Percentiles rank a stretch among this genome's conserved stretches.
Evolutionary conservation across 441 rosid species (phyloP).

Genomic region (Jatropha podagrica): DNA sequence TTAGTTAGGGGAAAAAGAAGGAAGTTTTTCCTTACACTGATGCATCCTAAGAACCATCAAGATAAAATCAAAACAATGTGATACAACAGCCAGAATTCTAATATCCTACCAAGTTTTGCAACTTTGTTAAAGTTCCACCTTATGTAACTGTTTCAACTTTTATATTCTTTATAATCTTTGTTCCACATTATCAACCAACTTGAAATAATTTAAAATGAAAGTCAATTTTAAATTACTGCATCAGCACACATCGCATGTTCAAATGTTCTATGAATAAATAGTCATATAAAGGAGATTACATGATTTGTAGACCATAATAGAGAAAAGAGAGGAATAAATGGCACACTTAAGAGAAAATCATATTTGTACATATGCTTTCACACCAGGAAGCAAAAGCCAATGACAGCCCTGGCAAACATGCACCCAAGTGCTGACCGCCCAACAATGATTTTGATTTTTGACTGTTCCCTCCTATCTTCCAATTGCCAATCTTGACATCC

Average conservation of each 20-base stretch:
- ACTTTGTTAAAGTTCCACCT: background rate
- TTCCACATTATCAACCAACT: background rate
- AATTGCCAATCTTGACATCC: background rate
- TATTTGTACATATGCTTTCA: no score
- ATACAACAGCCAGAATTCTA: background rate
- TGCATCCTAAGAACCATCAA: background rate
- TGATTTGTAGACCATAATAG: background rate
- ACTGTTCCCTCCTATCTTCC: background rate
- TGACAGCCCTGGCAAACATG: slow-evolving; percentile 2
- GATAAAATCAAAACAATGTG: background rate
- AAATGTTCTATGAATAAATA: background rate
- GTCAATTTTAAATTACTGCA: background rate
- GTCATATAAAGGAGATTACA: background rate
- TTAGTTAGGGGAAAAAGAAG: background rate
- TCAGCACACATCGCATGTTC: background rate
- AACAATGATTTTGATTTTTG: background rate
- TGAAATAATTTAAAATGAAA: background rate
- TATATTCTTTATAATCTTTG: background rate
- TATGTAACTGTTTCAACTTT: background rate
- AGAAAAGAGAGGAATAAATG: background rate
- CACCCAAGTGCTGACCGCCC: background rate
- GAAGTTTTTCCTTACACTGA: background rate
- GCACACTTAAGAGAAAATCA: background rate
- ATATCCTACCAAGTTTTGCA: background rate
- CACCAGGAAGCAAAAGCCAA: background rate